Percentiles rank a stretch among this genome's conserved stretches.
These are phyloP conservation scores for Saccharomyces hybrid DNA, from an alignment of 1,139 yeast genomes.

Conservation along the genomic window DNA sequence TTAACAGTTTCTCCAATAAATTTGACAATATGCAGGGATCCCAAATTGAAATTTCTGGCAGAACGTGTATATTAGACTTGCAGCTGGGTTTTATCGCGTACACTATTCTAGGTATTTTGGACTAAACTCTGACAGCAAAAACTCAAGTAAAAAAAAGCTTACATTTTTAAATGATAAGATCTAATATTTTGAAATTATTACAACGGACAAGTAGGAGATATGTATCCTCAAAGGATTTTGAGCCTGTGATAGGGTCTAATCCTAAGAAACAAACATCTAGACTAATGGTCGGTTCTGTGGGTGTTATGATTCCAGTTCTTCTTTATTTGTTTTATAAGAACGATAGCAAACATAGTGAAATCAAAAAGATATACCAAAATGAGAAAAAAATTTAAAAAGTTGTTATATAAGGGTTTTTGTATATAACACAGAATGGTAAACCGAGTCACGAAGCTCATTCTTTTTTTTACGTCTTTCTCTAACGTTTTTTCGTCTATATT, in stretches of 20 bases:
- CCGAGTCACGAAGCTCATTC: neutral
- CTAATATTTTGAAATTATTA: neutral
- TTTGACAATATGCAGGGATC: neutral
- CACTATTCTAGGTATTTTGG: neutral
- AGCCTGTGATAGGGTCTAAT: neutral
- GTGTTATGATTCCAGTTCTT: slow-evolving; percentile 3
- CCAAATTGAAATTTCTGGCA: neutral
- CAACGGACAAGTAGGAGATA: neutral
- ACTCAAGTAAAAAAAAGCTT: neutral
- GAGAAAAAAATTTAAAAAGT: slow-evolving; percentile 10
- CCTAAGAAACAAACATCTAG: neutral
- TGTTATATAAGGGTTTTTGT: neutral
- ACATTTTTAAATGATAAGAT: neutral
- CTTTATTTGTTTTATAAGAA: slow-evolving; percentile 2
- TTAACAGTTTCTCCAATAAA: neutral
- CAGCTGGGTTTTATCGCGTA: neutral
- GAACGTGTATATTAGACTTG: neutral
- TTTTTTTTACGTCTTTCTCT: too few species aligned
- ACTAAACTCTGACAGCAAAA: neutral
- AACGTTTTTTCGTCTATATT: neutral
- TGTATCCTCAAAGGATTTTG: neutral
- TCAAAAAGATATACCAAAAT: slow-evolving; percentile 12
- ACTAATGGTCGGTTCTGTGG: slow-evolving; percentile 4
- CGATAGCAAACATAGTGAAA: slow-evolving; percentile 8
- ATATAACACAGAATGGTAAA: neutral